Conservation (phyloP, 257 asterid genomes). For the Lycium barbarum region DNA sequence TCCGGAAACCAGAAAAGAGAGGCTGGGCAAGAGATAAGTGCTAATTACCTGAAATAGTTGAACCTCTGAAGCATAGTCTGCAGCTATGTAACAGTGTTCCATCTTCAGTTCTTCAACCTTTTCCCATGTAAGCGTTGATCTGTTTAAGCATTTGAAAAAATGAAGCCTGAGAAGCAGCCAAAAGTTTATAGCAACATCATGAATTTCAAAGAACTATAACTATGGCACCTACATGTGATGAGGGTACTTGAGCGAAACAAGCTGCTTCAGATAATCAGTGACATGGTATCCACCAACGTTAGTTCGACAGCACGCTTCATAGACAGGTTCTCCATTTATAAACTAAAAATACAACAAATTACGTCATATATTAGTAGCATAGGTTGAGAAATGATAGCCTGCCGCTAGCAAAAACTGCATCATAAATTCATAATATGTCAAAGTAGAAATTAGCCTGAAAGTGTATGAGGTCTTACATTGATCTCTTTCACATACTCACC, state of each 20-base stretch:
- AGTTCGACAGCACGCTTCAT: conserved; percentile 90
- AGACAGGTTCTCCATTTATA: conserved; percentile 91
- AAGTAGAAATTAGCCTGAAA: conserved; percentile 23
- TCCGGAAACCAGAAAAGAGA: conserved; percentile 30
- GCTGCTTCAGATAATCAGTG: conserved; percentile 95
- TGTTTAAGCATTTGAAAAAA: conserved; percentile 45
- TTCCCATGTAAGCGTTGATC: conserved; percentile 95
- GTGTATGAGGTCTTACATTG: conserved; percentile 6
- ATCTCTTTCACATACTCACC: conserved; percentile 23
- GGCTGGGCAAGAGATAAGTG: conserved; percentile 26
- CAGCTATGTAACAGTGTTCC: conserved; percentile 92
- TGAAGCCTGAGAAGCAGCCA: conserved; percentile 33
- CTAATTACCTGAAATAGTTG: conserved; percentile 74
- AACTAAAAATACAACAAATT: conserved; percentile 56
- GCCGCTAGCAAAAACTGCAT: conserved; percentile 15
- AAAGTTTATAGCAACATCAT: conserved; percentile 20
- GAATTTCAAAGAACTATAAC: conserved; percentile 29
- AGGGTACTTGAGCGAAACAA: conserved; percentile 95
- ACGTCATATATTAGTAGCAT: conserved; percentile 24
- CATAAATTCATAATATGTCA: background rate
- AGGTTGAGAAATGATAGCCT: conserved; percentile 20
- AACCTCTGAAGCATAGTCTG: conserved; percentile 81
- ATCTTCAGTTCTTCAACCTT: conserved; percentile 96
- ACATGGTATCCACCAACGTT: conserved; percentile 97
- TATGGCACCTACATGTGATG: conserved; percentile 81